phyloP scores from a whole-genome alignment of 768 basidiomycete species.

The Termitomyces sp. region DNA sequence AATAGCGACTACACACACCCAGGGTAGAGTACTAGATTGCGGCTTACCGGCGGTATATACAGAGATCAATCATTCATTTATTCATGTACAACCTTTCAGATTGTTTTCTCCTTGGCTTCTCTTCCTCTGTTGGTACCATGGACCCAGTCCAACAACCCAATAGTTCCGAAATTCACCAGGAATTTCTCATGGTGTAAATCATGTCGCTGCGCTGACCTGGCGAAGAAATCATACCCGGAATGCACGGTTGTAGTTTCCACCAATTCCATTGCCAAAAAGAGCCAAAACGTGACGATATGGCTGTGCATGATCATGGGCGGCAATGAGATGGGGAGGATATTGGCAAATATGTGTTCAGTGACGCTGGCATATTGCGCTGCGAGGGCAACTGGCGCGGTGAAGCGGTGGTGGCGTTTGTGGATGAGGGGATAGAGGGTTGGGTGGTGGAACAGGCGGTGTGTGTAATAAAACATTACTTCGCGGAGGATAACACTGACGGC shows the following conservation, averaged over 20 bases:
- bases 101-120: not conserved
- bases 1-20: no score
- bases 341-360: slow-evolving; percentile 22
- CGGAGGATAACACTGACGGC: slow-evolving; percentile 16
- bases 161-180: slow-evolving; percentile 19
- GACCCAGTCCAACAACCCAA: slow-evolving; percentile 22
- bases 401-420: slow-evolving; percentile 25
- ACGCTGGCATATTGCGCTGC: slow-evolving; percentile 21
- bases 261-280: slow-evolving; percentile 19
- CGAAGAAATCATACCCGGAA: slow-evolving; percentile 23
- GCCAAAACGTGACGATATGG: slow-evolving; percentile 22
- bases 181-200: slow-evolving; percentile 25
- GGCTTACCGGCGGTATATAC: no score
- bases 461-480: slow-evolving; percentile 24
- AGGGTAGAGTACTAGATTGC: no score
- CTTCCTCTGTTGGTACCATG: slow-evolving; percentile 11
- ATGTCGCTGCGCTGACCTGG: slow-evolving; percentile 17
- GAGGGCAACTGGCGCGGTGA: slow-evolving; percentile 25
- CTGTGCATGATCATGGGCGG: slow-evolving; percentile 19
- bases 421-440: slow-evolving; percentile 19
- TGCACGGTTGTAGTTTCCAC: slow-evolving; percentile 23
- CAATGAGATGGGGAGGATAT: slow-evolving; percentile 20
- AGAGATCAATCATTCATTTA: no score
- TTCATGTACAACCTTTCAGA: not conserved
- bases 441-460: slow-evolving; percentile 21